These are phyloP conservation scores for Umbelopsis vinacea DNA, from an alignment of 192 early-diverging fungal genomes.

Conservation along the genomic window DNA sequence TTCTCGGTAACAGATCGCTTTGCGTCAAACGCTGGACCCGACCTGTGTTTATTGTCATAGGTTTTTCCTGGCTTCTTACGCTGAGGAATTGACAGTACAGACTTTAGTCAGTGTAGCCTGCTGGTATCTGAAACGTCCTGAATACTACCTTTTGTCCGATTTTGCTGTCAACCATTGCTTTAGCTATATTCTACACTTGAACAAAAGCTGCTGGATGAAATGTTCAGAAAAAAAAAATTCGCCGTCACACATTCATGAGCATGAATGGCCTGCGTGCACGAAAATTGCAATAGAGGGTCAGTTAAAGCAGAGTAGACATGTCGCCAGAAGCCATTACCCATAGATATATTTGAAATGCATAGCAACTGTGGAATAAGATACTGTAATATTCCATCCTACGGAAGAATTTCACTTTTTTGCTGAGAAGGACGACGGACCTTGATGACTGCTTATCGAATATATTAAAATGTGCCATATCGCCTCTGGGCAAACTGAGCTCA, in stretches of 20 bases:
- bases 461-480: no score
- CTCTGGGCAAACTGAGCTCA: no score
- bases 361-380: no score
- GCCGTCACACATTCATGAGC: background rate
- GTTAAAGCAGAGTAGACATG: no score
- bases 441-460: no score
- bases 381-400: no score
- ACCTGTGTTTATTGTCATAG: slow-evolving; percentile 45
- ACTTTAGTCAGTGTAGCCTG: background rate
- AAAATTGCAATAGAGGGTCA: no score
- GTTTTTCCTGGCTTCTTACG: slow-evolving; percentile 33
- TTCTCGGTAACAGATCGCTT: slow-evolving; percentile 27
- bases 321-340: no score
- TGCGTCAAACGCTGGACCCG: slow-evolving; percentile 47
- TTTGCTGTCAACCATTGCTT: slow-evolving; percentile 12
- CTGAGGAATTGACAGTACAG: background rate
- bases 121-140: background rate
- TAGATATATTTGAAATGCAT: no score
- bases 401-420: no score
- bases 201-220: background rate
- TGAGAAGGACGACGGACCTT: no score
- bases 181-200: background rate
- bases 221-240: slow-evolving; percentile 8
- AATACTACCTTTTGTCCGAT: slow-evolving; percentile 10
- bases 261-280: no score